Evolutionary conservation across 805 yeast genomes (phyloP), one percentile per base, ranked within the genome.

Genomic region (Lachancea waltii): DNA sequence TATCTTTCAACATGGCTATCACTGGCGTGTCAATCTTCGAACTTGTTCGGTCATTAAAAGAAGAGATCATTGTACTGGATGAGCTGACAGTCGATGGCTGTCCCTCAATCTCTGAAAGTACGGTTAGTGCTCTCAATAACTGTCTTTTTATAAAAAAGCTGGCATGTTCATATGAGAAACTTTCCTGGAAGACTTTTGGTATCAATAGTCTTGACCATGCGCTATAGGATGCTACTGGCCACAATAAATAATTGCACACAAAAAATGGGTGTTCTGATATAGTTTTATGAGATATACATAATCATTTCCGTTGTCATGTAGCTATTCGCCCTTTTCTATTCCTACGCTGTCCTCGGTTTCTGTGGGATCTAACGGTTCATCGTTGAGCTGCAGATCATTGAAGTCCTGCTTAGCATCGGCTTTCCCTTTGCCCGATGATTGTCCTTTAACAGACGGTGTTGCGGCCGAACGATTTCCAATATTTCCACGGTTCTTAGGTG

Each of bases 11-110:
- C 40, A 50, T 52, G n/a, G 43, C 50, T 7, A 43, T 60, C 14
- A 48, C 58, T 2, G 64, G 64, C 10, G 58, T 49, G 7, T 47
- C 61, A 1, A 30, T 60, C 2, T 60, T 51, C 36, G 56, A 58
- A n/a, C 42, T 60, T 7, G 14, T 55, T 4, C 42, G 40, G 17
- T 41, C 42, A 7, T 38, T 58, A 3, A 45, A 41, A 26, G 45
- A 43, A 9, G 41, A 44, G 3, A 26, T 26, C 8, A 33, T 28
- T 8, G 49, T 58, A 5, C 39, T 60, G 11, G 46, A 51, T 2
- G 30, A 41, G 17, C 40, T 59, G 11, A 38, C 38, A 14, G 39
- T 58, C 5, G 52, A 58, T 38, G 58, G 59, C 2, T 60, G 64
- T 32, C 30, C 44, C 2, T 45, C 50, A 8, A 35, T 60, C 4